Base-by-base conservation (phyloP, 2,329 filamentous ascomycete genomes). In the Cylindrodendrum hubeiense region DNA sequence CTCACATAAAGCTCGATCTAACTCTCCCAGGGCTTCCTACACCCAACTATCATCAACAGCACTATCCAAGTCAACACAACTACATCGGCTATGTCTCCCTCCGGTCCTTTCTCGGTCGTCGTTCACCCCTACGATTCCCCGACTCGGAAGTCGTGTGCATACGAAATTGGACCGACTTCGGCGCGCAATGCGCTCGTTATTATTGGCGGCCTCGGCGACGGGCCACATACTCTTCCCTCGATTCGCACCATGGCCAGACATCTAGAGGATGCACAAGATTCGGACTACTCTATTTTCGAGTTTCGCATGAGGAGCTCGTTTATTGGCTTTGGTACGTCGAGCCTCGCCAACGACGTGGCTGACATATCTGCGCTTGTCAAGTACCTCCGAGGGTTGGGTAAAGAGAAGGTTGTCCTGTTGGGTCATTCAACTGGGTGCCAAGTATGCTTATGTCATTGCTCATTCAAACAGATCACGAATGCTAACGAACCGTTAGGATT, bases 201-300 rank as follows among this genome's bases (percentile, higher is more conserved):
- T 79, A 85, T 93, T 67, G 91, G 90, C 66, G 92, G 92, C 37
- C 85, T 94, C 17, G 86, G 85, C 39, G 92, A 93, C 77, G 91
- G 91, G 2, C 87, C 91, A 63, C 87, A 91, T 67, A 90, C 89
- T 0, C 85, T 91, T 9, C 80, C 84, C 1, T 93, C 91, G 65
- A 80, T 84, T 51, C 81, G 83, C 5, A 74, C 77, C 2, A 78
- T 89, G 60, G 84, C 86, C 15, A 75, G 78, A 41, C 77, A 77
- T 52, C 75, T 88, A 5, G 80, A 82, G 66, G 64, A 77, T 5
- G 67, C 77, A 7, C 66, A 74, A 1, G 77, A 79, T 12, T 74
- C 84, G 30, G 74, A 76, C 67, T 89, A 85, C 72, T 87, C 87
- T 1, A 77, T 89, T 41, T 88, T 89, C 69, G 87, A 90, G 70